Percentiles rank a stretch among this genome's conserved stretches.
phyloP scores from a whole-genome alignment of 2,329 filamentous ascomycete species.

The Botryotinia globosa region DNA sequence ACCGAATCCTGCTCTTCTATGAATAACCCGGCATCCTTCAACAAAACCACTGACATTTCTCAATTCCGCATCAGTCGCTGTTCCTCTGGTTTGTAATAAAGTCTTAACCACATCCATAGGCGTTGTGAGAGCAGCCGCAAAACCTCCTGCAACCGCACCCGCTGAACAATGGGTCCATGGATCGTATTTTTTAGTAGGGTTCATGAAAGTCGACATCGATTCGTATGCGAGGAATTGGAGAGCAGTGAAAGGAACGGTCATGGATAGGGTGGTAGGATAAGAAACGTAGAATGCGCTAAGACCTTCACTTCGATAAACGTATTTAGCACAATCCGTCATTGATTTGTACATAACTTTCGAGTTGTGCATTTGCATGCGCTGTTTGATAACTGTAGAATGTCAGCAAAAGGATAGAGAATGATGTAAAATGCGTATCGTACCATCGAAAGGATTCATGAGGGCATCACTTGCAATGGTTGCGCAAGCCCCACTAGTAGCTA shows the following conservation, averaged over 20 bases:
- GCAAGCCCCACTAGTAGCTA: constrained; percentile 87
- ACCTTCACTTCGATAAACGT: constrained; percentile 85
- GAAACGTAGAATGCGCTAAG: constrained; percentile 94
- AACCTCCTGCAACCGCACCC: constrained; percentile 86
- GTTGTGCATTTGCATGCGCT: constrained; percentile 97
- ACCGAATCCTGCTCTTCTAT: constrained; percentile 74
- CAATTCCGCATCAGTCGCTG: constrained; percentile 72
- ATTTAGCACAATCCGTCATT: constrained; percentile 80
- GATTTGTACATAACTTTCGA: constrained; percentile 84
- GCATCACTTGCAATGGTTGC: constrained; percentile 97
- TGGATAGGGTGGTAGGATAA: constrained; percentile 94
- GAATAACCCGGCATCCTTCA: constrained; percentile 33
- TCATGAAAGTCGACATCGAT: constrained; percentile 90
- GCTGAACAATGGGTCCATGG: constrained; percentile 91
- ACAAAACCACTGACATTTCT: constrained; percentile 38
- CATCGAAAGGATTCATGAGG: constrained; percentile 98
- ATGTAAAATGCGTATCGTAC: constrained; percentile 47
- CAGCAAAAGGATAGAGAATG: constrained; percentile 17
- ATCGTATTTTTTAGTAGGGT: constrained; percentile 81
- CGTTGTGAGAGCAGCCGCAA: constrained; percentile 90
- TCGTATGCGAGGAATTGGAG: constrained; percentile 98
- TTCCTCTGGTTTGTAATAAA: constrained; percentile 87
- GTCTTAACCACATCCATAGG: constrained; percentile 99
- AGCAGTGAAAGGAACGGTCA: constrained; percentile 97
- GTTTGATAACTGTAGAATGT: constrained; percentile 78